A percentile compares a stretch with the other conserved stretches of the same genome.
Conservation (phyloP, 2,329 filamentous ascomycete species). For the Fusarium irregulare region DNA sequence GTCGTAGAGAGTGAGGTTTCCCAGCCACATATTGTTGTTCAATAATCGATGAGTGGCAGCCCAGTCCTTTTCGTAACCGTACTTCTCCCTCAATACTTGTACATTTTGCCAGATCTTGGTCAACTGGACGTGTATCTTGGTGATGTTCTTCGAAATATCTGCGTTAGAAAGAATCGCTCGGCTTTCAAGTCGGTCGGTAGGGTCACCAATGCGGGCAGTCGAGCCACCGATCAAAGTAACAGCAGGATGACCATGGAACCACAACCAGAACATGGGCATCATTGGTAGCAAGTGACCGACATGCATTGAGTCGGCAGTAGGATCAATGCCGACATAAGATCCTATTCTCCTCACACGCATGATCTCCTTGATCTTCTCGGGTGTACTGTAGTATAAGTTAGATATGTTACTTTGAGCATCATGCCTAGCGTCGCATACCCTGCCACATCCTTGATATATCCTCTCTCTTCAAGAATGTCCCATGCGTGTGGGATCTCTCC, state of each 20-base stretch:
- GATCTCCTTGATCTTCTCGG: slow-evolving; percentile 68
- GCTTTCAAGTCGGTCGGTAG: slow-evolving; percentile 74
- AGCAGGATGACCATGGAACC: slow-evolving; percentile 77
- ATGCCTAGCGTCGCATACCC: slow-evolving; percentile 63
- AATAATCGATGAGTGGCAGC: slow-evolving; percentile 74
- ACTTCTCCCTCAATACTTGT: slow-evolving; percentile 70
- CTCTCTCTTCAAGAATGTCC: slow-evolving; percentile 75
- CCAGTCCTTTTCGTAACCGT: slow-evolving; percentile 72
- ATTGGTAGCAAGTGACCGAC: slow-evolving; percentile 83
- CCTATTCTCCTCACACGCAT: slow-evolving; percentile 75
- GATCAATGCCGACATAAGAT: slow-evolving; percentile 84
- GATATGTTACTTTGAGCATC: background rate
- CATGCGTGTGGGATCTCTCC: slow-evolving; percentile 67
- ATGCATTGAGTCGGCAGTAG: slow-evolving; percentile 82
- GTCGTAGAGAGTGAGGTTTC: slow-evolving; percentile 76
- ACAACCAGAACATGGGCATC: slow-evolving; percentile 88
- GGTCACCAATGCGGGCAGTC: slow-evolving; percentile 83
- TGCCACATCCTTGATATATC: slow-evolving; percentile 78
- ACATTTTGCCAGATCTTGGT: slow-evolving; percentile 81
- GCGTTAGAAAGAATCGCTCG: slow-evolving; percentile 65
- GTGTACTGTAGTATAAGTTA: slow-evolving; percentile 50
- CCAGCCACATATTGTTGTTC: slow-evolving; percentile 90
- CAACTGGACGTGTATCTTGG: slow-evolving; percentile 76
- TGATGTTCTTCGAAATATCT: slow-evolving; percentile 71
- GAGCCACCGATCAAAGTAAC: slow-evolving; percentile 78